Evolutionary conservation across 2,329 filamentous ascomycete species (phyloP), one percentile per base, ranked within the genome.

Genomic region (Alternaria postmessia): DNA sequence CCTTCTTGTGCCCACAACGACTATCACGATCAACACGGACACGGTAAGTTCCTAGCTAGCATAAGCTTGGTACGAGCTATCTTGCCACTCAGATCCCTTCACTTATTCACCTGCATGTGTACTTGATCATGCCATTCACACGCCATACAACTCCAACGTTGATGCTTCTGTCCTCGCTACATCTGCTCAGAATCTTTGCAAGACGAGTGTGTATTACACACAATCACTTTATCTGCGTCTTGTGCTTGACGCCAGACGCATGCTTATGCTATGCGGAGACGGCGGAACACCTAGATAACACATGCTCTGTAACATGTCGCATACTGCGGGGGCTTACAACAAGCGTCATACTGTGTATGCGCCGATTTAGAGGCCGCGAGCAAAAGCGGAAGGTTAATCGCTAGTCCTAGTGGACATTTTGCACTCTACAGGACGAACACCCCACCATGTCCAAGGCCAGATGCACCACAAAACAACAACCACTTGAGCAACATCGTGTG

Each of bases 1-100:
- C 59, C 66, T 46, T 61, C 57, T 51, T 26, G 59, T 61, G 52
- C 42, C 67, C 64, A 51, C 61, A 58, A 61, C 65, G 60, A 64
- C 65, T 64, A 67, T 62, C 58, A 60, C 59, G 59, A 69, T 70
- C 69, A 65, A 57, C 63, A 47, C 46, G 18, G 46, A 36, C 52
- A 51, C 63, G 41, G 53, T 51, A 58, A 57, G 43, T 56, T 61
- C 66, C 63, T 58, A 54, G 57, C 57, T 57, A 54, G 57, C 62
- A 58, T 65, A 67, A 70, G 61, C 63, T 59, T 58, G 52, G 47
- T 59, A 59, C 57, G 59, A 62, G 58, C 59, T 28, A 54, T 46
- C 68, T 53, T 63, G 60, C 58, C 64, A 59, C 57, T 59, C 30
- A 30, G 18, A 56, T 57, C 49, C 55, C 56, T 52, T 57, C 59